Conservation (phyloP, 352 stramenopile species). For the Globisporangium paroecandrum region DNA sequence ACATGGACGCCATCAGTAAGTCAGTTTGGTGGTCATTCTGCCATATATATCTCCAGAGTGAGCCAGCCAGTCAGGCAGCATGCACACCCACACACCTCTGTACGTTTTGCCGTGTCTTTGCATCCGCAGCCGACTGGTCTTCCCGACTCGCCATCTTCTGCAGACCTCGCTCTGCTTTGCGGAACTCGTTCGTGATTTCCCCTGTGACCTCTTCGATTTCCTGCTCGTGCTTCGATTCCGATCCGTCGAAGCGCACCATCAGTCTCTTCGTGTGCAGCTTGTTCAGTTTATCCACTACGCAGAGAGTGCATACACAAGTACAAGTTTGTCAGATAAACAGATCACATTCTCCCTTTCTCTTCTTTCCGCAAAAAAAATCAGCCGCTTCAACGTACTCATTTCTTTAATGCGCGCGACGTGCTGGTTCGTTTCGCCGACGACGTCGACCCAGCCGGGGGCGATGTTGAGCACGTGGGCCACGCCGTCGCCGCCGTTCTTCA, state of each 20-base stretch:
- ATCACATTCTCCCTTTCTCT: constrained; percentile 4
- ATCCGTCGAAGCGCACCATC: constrained; percentile 86
- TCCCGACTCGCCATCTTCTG: constrained; percentile 72
- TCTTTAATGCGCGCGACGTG: constrained; percentile 78
- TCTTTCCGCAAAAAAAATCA: background rate
- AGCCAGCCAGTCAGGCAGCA: background rate
- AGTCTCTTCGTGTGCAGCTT: constrained; percentile 84
- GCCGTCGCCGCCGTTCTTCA: constrained; percentile 47
- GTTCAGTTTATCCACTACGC: constrained; percentile 76
- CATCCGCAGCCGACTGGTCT: constrained; percentile 72
- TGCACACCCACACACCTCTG: constrained; percentile 50
- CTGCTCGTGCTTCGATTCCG: constrained; percentile 81
- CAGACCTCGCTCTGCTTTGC: constrained; percentile 69
- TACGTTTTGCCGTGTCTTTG: constrained; percentile 84
- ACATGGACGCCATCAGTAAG: background rate
- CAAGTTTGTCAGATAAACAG: background rate
- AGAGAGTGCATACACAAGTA: background rate
- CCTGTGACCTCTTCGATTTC: constrained; percentile 79
- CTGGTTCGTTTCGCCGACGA: constrained; percentile 77
- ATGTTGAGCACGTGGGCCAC: constrained; percentile 30
- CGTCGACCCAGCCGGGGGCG: constrained; percentile 71
- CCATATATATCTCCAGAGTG: background rate
- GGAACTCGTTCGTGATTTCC: constrained; percentile 83
- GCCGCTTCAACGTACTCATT: constrained; percentile 54
- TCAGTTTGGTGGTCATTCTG: background rate